Conservation (phyloP, 768 basidiomycete species). For the Phylloporus sp. region DNA sequence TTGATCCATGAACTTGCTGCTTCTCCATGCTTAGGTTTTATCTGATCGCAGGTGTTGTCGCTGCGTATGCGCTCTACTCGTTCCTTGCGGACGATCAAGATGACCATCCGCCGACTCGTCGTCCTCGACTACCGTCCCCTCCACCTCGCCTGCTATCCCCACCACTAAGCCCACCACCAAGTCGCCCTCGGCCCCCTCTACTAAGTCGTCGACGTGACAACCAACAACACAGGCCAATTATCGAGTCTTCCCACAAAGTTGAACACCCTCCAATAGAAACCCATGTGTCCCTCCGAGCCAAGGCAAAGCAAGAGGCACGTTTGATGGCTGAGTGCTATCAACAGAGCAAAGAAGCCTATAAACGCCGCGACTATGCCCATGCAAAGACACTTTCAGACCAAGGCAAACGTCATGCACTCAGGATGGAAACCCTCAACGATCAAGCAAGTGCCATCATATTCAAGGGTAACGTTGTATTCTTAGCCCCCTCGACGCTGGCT, state of each 20-base stretch:
- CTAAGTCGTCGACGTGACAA: conserved; percentile 5
- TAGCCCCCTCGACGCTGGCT: background rate
- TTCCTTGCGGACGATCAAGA: conserved; percentile 8
- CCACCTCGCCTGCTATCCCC: background rate
- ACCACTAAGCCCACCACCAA: too few relatives aligned
- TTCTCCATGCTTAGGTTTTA: conserved; percentile 19
- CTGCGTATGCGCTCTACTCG: conserved; percentile 6
- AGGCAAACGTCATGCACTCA: conserved; percentile 70
- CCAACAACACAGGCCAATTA: background rate
- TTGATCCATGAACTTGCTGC: too few relatives aligned
- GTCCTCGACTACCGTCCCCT: too few relatives aligned
- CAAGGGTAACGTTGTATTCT: conserved; percentile 36
- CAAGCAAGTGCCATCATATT: conserved; percentile 87
- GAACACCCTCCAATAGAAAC: conserved; percentile 17
- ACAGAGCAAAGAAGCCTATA: conserved; percentile 71
- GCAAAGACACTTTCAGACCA: conserved; percentile 80
- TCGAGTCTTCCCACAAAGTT: background rate
- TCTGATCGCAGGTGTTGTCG: conserved; percentile 7
- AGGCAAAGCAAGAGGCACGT: conserved; percentile 76
- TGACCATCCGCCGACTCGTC: background rate
- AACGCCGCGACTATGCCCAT: conserved; percentile 60
- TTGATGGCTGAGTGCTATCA: conserved; percentile 63
- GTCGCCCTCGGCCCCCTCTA: too few relatives aligned
- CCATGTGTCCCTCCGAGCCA: conserved; percentile 63
- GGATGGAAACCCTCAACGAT: conserved; percentile 74